Percentiles rank a stretch among this genome's conserved stretches.
These are phyloP conservation scores for Quercus robur DNA, from an alignment of 306 rosid species.

Conservation along the genomic window DNA sequence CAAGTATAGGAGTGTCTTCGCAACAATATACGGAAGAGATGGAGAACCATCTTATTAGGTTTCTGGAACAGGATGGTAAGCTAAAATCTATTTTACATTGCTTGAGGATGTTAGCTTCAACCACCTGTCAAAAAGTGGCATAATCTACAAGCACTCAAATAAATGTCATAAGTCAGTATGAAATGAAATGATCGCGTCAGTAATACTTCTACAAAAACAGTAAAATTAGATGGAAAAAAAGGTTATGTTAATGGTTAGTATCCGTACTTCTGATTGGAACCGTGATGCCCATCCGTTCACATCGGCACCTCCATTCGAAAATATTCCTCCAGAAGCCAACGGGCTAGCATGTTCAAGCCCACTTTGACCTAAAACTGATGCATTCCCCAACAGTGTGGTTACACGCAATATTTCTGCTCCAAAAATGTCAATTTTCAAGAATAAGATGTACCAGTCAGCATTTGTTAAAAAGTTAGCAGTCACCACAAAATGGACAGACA, in stretches of 20 bases:
- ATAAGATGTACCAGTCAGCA: conserved; percentile 99
- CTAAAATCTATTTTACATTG: too few species aligned
- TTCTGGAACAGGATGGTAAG: too few species aligned
- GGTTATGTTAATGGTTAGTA: conserved; percentile 99
- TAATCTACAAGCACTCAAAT: conserved; percentile 52
- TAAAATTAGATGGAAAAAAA: conserved; percentile 83
- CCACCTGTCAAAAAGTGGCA: conserved; percentile 60
- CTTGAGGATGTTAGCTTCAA: conserved; percentile 64
- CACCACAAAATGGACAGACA: conserved; percentile 83
- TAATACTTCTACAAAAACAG: conserved; percentile 66
- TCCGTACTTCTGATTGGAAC: conserved; percentile 99
- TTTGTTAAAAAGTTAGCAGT: conserved; percentile 94
- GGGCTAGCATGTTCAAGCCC: conserved; percentile 99
- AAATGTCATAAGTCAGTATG: conserved; percentile 65
- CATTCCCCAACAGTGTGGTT: conserved; percentile 99
- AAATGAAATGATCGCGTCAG: conserved; percentile 69
- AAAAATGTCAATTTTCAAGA: conserved; percentile 99
- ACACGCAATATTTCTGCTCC: conserved; percentile 99
- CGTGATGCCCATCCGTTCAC: conserved; percentile 92
- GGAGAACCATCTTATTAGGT: too few species aligned
- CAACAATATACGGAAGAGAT: too few species aligned
- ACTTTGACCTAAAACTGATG: conserved; percentile 99
- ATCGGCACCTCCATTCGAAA: conserved; percentile 90
- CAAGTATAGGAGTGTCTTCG: too few species aligned
- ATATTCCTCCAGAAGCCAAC: conserved; percentile 97